Evolutionary conservation across 2,329 filamentous ascomycete species (phyloP).

Genomic region (Venturia effusa): DNA sequence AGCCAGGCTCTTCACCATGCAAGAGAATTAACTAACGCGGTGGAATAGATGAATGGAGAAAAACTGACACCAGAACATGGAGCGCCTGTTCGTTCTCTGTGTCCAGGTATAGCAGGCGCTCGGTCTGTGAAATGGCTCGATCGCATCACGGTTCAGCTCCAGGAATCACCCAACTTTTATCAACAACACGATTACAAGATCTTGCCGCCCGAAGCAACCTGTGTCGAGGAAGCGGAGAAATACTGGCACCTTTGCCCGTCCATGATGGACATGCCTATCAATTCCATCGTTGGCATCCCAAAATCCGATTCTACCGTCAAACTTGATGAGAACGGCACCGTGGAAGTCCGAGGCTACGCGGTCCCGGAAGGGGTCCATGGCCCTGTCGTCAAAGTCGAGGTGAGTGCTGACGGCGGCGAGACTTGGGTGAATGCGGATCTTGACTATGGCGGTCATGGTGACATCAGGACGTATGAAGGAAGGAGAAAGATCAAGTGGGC

Average conservation of each 20-base stretch:
- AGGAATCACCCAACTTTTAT: conserved; percentile 39
- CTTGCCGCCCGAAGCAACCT: conserved; percentile 40
- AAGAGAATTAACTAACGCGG: neutral
- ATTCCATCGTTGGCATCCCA: conserved; percentile 43
- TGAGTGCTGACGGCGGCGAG: conserved; percentile 38
- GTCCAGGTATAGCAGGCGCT: conserved; percentile 33
- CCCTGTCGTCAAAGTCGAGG: conserved; percentile 42
- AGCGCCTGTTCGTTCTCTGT: conserved; percentile 30
- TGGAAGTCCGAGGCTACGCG: conserved; percentile 45
- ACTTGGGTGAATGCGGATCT: conserved; percentile 40
- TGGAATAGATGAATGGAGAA: conserved; percentile 26
- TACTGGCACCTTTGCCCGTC: conserved; percentile 42
- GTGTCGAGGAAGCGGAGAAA: conserved; percentile 37
- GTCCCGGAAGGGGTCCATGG: conserved; percentile 43
- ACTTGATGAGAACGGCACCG: conserved; percentile 27
- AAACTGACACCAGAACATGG: conserved; percentile 33
- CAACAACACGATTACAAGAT: conserved; percentile 50
- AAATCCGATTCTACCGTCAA: conserved; percentile 32
- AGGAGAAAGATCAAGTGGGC: conserved; percentile 37
- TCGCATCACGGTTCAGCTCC: conserved; percentile 29
- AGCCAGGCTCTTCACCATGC: conserved; percentile 7
- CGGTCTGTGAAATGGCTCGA: conserved; percentile 33
- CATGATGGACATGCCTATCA: conserved; percentile 46
- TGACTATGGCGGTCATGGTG: conserved; percentile 16
- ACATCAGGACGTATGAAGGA: conserved; percentile 14